Evolutionary conservation across 176 grass and related monocot genomes (phyloP).

Genomic region (Musa acuminata): DNA sequence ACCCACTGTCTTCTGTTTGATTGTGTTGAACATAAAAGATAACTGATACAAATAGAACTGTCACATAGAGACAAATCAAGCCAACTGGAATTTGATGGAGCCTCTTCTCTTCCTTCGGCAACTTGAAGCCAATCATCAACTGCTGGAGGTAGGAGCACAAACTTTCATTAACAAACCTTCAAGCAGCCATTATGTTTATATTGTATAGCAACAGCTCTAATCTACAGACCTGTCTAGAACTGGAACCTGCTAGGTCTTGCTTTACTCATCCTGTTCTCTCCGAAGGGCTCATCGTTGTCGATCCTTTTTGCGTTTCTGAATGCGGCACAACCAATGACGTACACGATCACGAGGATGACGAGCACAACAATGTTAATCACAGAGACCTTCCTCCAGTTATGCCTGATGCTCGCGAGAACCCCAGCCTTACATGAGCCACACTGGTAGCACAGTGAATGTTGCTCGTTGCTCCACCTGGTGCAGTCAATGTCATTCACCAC

Average conservation of each 20-base stretch:
- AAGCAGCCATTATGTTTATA: background rate
- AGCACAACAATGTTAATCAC: conserved; percentile 90
- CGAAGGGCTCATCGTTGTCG: conserved; percentile 59
- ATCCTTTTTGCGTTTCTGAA: conserved; percentile 82
- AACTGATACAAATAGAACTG: too few relatives aligned
- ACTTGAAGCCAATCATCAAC: background rate
- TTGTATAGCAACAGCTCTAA: background rate
- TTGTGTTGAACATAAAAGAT: too few relatives aligned
- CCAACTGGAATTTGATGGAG: background rate
- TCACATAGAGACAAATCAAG: background rate
- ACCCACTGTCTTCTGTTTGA: too few relatives aligned
- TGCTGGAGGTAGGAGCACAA: background rate
- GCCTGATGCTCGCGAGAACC: conserved; percentile 69
- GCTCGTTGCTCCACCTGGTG: conserved; percentile 56
- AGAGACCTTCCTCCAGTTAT: conserved; percentile 91
- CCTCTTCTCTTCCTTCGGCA: background rate
- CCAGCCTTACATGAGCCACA: conserved; percentile 89
- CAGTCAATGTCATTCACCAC: conserved; percentile 29
- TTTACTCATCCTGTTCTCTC: conserved; percentile 60
- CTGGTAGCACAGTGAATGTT: conserved; percentile 50
- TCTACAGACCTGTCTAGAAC: conserved; percentile 26
- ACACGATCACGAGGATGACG: conserved; percentile 77
- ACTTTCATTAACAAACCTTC: background rate
- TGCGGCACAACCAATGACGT: conserved; percentile 58
- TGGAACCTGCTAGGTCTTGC: conserved; percentile 72